Base-by-base conservation (phyloP, 176 grass and related monocot genomes). In the Paspalum vaginatum region DNA sequence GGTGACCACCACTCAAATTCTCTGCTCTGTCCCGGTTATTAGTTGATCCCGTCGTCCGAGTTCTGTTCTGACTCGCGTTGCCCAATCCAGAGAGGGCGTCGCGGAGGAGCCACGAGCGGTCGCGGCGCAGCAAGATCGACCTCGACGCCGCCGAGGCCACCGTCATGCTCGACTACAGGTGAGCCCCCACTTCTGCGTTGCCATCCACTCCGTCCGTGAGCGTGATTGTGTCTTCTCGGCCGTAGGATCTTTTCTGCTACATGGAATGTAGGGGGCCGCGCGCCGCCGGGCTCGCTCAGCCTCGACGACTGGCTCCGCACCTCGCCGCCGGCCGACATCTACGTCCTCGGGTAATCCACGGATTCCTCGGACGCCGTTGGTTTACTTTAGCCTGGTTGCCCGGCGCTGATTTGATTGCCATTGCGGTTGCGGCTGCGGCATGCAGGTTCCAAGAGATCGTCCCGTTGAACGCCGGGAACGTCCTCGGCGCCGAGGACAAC, bases 301-400 rank as follows among this genome's bases (percentile, higher is more conserved):
- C 92, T 98, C 32, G 89, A 98, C n/a, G 95, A 98, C 65, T 98
- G 92, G 95, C 95, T 98, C 41, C 92, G 91, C 83, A 70, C 81
- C 79, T 92, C 92, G 65, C 95, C 95, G 55, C 87, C 92, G 40
- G 89, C 95, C n/a, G 95, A 98, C 72, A 92, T 98, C 77, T 98
- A 98, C 66, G 83, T 98, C 64, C 86, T 98, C 50, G 95, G 95
- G 94, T 92, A 88, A 11, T 14, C 54, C 41, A 11, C n/a, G 17
- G 45, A 13, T 1, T 3, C 54, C 20, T 9, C 51, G 2, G 32
- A 3, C 32, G 26, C 46, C 13, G n/a, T 66, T 56, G 40, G 32
- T 14, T 57, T n/a, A n/a, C n/a, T n/a, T n/a, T 46, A 5, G 12
- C 11, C 68, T 5, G n/a, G 0, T 38, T 64, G 59, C 50, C 39